Percentiles rank a stretch among this genome's conserved stretches.
These are phyloP conservation scores for Gastrolobium villosum DNA, from an alignment of 306 rosid genomes.

Conservation along the genomic window DNA sequence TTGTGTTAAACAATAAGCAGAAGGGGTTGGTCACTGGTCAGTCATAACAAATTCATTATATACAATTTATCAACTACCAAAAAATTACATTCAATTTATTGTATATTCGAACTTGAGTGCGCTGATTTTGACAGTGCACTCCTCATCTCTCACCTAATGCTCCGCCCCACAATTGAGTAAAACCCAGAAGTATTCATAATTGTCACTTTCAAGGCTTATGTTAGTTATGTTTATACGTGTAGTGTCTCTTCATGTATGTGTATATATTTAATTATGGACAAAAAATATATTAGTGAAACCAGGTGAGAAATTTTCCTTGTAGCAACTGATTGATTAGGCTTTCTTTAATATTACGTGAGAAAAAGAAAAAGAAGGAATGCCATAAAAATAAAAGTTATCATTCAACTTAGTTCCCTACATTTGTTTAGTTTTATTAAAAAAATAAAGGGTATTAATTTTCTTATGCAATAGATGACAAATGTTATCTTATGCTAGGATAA, in stretches of 20 bases:
- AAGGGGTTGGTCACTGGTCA: slow-evolving; percentile 3
- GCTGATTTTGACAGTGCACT: not conserved
- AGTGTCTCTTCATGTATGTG: not conserved
- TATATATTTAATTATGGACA: not conserved
- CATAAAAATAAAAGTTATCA: too few relatives aligned
- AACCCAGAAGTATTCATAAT: not conserved
- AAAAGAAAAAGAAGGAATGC: too few relatives aligned
- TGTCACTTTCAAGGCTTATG: not conserved
- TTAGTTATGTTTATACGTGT: not conserved
- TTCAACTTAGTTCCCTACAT: too few relatives aligned
- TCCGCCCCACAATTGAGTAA: not conserved
- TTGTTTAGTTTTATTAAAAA: too few relatives aligned
- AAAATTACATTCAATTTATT: slow-evolving; percentile 9
- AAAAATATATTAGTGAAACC: too few relatives aligned
- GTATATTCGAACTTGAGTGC: not conserved
- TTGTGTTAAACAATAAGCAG: not conserved
- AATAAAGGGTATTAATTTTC: too few relatives aligned
- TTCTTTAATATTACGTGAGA: too few relatives aligned
- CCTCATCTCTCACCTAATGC: not conserved
- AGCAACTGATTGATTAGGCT: too few relatives aligned
- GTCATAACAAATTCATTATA: not conserved
- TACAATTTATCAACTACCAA: not conserved
- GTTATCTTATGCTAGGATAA: too few relatives aligned
- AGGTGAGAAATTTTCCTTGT: too few relatives aligned
- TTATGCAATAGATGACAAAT: too few relatives aligned